Evolutionary conservation across 2,329 filamentous ascomycete genomes (phyloP).

Genomic region (Fusarium xylarioides): DNA sequence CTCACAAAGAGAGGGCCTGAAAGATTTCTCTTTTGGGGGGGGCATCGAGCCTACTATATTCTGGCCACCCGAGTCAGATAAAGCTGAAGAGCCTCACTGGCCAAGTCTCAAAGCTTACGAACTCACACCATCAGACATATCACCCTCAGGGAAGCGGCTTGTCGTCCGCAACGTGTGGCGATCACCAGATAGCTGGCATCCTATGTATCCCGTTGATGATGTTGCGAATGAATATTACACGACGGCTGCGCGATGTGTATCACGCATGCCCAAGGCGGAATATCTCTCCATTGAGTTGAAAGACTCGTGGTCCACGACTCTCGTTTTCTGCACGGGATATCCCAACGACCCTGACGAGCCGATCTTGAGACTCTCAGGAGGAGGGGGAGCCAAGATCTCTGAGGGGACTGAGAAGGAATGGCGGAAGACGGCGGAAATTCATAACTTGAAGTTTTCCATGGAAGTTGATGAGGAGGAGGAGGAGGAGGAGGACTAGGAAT

Average conservation of each 20-base stretch:
- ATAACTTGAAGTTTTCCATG: not conserved
- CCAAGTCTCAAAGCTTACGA: not conserved
- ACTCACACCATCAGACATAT: not conserved
- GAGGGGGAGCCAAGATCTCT: not conserved
- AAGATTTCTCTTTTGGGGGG: not conserved
- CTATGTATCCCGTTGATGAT: not conserved
- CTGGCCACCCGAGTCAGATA: not conserved
- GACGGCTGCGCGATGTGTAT: not conserved
- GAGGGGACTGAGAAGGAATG: not conserved
- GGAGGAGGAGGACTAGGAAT: not conserved
- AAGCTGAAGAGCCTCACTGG: not conserved
- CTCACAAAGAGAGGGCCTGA: not conserved
- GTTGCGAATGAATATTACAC: not conserved
- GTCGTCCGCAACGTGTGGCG: fast-evolving
- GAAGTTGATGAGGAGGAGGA: not conserved
- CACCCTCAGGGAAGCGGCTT: not conserved
- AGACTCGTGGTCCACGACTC: not conserved
- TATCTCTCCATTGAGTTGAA: not conserved
- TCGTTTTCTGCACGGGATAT: not conserved
- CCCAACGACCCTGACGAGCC: not conserved
- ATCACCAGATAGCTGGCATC: not conserved
- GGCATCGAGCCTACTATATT: not conserved
- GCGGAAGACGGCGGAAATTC: not conserved
- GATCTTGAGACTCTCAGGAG: not conserved
- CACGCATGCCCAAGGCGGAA: not conserved